Percentiles rank a stretch among this genome's conserved stretches.
phyloP scores from a whole-genome alignment of 371 early-diverging fungal genomes.

The Thermomucor indicae-seudaticae region DNA sequence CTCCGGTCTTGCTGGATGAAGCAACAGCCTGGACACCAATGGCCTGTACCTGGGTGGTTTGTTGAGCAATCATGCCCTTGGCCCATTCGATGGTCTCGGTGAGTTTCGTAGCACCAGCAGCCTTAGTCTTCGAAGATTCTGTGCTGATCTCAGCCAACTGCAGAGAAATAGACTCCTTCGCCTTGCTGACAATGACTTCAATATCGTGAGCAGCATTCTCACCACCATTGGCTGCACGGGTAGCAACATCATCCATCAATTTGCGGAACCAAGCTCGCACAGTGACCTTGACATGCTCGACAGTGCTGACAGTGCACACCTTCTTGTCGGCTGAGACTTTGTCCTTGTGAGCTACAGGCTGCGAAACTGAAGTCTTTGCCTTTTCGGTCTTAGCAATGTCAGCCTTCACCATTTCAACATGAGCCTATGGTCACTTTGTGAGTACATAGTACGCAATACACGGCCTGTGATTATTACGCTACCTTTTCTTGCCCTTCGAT shows the following conservation, averaged over 20 bases:
- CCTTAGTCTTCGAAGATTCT: not conserved
- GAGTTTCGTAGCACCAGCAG: not conserved
- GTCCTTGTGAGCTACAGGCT: not conserved
- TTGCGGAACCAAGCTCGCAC: conserved; percentile 23
- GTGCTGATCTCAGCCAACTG: conserved; percentile 1
- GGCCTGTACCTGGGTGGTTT: conserved; percentile 10
- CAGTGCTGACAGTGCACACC: not conserved
- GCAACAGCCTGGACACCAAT: conserved; percentile 6
- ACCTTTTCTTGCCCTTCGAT: no score
- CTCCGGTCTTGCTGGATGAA: not conserved
- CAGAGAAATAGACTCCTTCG: conserved; percentile 6
- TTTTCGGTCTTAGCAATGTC: not conserved
- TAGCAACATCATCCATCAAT: conserved; percentile 23
- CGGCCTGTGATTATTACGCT: no score
- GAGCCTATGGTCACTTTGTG: no score
- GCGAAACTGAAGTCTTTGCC: not conserved
- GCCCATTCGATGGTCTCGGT: conserved; percentile 3
- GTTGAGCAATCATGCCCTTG: conserved; percentile 1
- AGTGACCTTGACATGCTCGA: conserved; percentile 16
- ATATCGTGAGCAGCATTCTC: conserved; percentile 22
- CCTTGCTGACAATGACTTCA: conserved; percentile 23
- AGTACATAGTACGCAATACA: no score
- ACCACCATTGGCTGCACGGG: conserved; percentile 29
- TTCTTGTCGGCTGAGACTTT: not conserved
- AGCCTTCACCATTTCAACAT: no score